Evolutionary conservation across 345 rosid genomes (phyloP), one percentile per base, ranked within the genome.

Genomic region (Eutrema japonicum): DNA sequence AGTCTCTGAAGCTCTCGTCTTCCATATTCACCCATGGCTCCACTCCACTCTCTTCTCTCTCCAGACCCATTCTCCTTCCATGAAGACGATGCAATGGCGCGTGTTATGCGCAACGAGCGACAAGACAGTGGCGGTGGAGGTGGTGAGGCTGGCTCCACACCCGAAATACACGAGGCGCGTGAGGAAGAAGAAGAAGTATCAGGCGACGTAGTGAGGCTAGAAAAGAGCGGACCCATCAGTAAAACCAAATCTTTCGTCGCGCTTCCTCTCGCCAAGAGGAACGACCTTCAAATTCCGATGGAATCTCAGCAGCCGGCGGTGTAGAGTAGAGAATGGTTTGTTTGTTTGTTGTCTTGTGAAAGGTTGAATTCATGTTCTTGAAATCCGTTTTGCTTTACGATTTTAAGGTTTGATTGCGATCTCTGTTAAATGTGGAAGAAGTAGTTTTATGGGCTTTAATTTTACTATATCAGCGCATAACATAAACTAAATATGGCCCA

Each of bases 111-210:
- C 92, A 66, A 82, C 94, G 51, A 89, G 47, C 81, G 90, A 93
- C 85, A 93, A 91, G 87, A 91, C 97, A 0, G 96, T 93, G 45
- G 72, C 91, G 0, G 98, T 93, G 45, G 97, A 87, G 72, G 98
- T 93, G 37, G 76, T 75, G 57, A 82, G 97, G 22, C 69, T 89
- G 22, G 92, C 88, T 47, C 89, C 87, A 1, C 90, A 91, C 63
- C 98, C 97, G 0, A 93, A 91, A 84, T 93, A 93, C 88, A 85
- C 83, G 84, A 88, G 94, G 48, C 84, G 94, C 60, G 85, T 93
- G 6, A 80, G 94, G 81, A 89, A 65, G 86, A 93, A 90, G 98
- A 89, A 88, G 89, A 91, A 86, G 91, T 88, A 70, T 83, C 97
- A 89, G 67, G 98, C 89, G 97, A 93, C 64, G 8, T 74, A 0